Evolutionary conservation across 441 rosid species (phyloP).

Genomic region (Erodium moschatum): DNA sequence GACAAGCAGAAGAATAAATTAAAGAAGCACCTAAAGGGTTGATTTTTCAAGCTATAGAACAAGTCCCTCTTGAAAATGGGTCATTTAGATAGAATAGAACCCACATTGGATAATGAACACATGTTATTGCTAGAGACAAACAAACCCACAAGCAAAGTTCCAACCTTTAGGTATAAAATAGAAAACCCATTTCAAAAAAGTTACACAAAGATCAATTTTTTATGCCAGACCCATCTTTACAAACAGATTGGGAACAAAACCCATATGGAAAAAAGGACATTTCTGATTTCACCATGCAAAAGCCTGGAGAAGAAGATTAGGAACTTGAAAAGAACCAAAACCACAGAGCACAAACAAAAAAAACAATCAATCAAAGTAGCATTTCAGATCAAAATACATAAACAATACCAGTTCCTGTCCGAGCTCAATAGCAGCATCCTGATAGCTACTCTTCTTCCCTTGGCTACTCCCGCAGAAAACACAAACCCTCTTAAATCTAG

Average conservation of each 20-base stretch:
- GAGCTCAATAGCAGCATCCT: slow-evolving; percentile 94
- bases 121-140: background rate
- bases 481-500: slow-evolving; percentile 82
- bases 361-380: background rate
- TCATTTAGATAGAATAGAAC: background rate
- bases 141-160: background rate
- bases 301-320: background rate
- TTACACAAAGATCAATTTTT: slow-evolving; percentile 3
- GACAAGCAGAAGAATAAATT: background rate
- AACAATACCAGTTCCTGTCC: slow-evolving; percentile 76
- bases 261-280: background rate
- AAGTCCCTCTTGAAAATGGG: background rate
- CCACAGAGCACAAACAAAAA: background rate
- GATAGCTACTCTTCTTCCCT: slow-evolving; percentile 87
- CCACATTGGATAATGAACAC: background rate
- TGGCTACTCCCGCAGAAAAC: slow-evolving; percentile 97
- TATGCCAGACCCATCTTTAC: slow-evolving; percentile 3
- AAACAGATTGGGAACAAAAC: slow-evolving; percentile 6
- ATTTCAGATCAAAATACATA: slow-evolving; percentile 11
- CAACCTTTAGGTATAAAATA: background rate
- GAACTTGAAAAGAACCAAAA: slow-evolving; percentile 11
- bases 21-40: background rate
- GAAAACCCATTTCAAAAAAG: slow-evolving; percentile 5
- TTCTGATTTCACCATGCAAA: background rate
- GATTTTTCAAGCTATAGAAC: background rate